Conservation (phyloP, 148 eudicot species). For the Vaccinium corymbosum region DNA sequence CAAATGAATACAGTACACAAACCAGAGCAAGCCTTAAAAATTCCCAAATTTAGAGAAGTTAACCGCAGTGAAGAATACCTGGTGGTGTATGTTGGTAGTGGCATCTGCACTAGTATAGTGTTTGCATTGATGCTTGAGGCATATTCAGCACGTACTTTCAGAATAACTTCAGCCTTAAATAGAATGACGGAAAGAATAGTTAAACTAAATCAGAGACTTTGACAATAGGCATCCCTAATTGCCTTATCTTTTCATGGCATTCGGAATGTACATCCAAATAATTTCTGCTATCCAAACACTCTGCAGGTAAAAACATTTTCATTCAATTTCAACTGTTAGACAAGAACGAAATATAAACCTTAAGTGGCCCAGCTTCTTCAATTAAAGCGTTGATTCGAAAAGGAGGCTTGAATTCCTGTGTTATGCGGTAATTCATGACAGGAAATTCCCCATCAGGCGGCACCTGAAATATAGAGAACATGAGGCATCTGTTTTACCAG, state of each 20-base stretch:
- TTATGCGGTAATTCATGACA: constrained; percentile 97
- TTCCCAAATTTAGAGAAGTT: neutral
- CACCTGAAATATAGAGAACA: constrained; percentile 42
- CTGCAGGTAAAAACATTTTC: neutral
- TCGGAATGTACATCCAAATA: neutral
- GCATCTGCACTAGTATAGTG: constrained; percentile 75
- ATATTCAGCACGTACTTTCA: constrained; percentile 81
- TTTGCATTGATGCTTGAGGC: constrained; percentile 67
- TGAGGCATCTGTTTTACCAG: constrained; percentile 4
- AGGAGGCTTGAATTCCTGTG: constrained; percentile 95
- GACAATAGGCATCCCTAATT: neutral
- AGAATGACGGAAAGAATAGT: constrained; percentile 16
- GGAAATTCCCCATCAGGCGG: constrained; percentile 98
- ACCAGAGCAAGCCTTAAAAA: neutral
- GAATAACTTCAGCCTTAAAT: constrained; percentile 71
- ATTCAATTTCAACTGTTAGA: neutral
- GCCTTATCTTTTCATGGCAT: neutral
- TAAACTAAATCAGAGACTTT: neutral
- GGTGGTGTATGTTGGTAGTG: constrained; percentile 67
- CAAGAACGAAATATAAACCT: constrained; percentile 37
- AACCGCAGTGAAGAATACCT: constrained; percentile 41
- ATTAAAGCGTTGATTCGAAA: constrained; percentile 74
- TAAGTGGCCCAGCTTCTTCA: constrained; percentile 89
- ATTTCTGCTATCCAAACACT: neutral
- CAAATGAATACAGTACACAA: neutral